These are phyloP conservation scores for Chrysopogon serrulatus DNA, from an alignment of 176 grass and related monocot genomes.

Conservation along the genomic window DNA sequence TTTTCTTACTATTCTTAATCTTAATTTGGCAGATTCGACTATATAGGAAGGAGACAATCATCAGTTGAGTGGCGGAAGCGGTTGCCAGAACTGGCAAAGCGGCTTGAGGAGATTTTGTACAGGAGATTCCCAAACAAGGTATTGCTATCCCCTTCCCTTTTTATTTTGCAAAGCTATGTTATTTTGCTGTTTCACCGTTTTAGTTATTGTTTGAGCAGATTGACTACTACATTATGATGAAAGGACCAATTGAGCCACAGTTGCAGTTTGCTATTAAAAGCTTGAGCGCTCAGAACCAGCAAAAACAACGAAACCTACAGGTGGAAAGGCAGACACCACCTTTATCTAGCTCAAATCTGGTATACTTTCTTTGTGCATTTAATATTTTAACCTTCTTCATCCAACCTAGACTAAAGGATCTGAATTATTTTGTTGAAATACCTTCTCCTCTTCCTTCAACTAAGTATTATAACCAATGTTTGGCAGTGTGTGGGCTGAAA, in stretches of 20 bases:
- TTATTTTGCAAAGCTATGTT: background rate
- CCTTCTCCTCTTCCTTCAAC: no score
- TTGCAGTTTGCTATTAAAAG: constrained; percentile 47
- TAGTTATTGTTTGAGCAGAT: constrained; percentile 41
- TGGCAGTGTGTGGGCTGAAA: no score
- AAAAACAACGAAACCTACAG: constrained; percentile 38
- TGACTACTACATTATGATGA: constrained; percentile 60
- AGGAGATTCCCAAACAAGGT: constrained; percentile 43
- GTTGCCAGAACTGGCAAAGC: background rate
- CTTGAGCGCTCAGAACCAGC: background rate
- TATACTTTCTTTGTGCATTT: background rate
- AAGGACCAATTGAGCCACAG: constrained; percentile 26
- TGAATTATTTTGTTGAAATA: no score
- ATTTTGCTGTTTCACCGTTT: background rate
- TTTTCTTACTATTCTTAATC: constrained; percentile 10
- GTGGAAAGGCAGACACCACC: constrained; percentile 35
- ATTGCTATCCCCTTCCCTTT: constrained; percentile 19
- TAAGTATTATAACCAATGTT: no score
- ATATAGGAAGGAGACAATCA: background rate
- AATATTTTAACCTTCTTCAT: no score
- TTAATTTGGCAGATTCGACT: constrained; percentile 13
- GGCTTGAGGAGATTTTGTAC: constrained; percentile 36
- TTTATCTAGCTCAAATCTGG: background rate
- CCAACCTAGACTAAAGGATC: no score
- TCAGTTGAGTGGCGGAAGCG: background rate